A percentile compares a stretch with the other conserved stretches of the same genome.
Conservation (phyloP, 202 grass and related monocot species). For the Digitaria exilis region DNA sequence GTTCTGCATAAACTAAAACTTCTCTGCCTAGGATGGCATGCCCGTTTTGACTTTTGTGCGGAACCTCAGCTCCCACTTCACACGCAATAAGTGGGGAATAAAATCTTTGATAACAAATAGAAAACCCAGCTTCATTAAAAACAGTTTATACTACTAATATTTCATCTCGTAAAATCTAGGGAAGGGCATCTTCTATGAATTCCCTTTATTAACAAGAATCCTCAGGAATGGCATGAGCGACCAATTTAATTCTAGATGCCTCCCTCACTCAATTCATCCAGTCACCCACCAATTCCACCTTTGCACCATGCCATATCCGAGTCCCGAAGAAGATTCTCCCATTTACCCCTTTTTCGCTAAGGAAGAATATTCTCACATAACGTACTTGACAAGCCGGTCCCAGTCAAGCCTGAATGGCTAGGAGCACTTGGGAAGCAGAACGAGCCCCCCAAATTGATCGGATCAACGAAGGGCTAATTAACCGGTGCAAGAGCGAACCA, state of each 20-base stretch:
- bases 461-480: background rate
- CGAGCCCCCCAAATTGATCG: background rate
- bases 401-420: background rate
- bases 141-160: background rate
- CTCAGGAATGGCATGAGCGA: background rate
- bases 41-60: constrained; percentile 24
- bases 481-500: background rate
- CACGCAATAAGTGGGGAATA: background rate
- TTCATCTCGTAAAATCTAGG: background rate
- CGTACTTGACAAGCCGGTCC: background rate
- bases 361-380: background rate
- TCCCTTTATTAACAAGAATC: background rate
- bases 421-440: background rate
- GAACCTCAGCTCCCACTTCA: background rate
- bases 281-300: background rate
- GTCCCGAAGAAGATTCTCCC: background rate
- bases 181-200: background rate
- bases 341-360: background rate
- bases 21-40: background rate
- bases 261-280: background rate
- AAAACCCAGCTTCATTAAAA: background rate
- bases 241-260: background rate
- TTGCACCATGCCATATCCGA: background rate
- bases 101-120: background rate
- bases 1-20: background rate